Percentiles rank a stretch among this genome's conserved stretches.
These are phyloP conservation scores for Cryomyces minteri DNA, from an alignment of 495 filamentous ascomycete genomes.

Conservation along the genomic window DNA sequence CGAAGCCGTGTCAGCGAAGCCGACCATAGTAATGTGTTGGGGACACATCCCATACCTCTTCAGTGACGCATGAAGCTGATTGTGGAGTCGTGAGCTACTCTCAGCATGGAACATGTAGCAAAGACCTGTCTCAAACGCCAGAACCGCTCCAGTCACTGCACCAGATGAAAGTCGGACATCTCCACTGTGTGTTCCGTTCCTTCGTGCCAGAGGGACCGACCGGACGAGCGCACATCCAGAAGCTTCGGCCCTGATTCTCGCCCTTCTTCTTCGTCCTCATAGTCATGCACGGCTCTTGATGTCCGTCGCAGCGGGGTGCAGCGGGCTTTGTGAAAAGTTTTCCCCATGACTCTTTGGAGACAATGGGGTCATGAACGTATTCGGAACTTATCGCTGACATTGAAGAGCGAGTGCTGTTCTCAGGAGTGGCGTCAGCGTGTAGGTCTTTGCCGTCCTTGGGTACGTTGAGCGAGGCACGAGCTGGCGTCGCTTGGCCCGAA, in stretches of 20 bases:
- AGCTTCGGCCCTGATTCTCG: conserved; percentile 62
- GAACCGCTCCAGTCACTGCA: conserved; percentile 52
- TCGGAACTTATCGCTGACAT: too few relatives aligned
- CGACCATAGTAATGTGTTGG: too few relatives aligned
- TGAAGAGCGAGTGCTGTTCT: background rate
- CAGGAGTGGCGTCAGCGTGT: background rate
- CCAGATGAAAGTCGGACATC: conserved; percentile 82
- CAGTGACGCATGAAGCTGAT: too few relatives aligned
- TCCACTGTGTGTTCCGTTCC: conserved; percentile 65
- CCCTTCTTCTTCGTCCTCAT: conserved; percentile 74
- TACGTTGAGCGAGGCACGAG: background rate
- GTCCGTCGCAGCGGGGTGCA: conserved; percentile 60
- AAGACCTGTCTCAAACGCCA: too few relatives aligned
- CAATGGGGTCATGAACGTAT: conserved; percentile 29
- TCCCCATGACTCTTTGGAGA: conserved; percentile 62
- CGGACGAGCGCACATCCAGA: conserved; percentile 74
- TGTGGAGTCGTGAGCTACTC: too few relatives aligned
- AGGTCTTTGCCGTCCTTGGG: background rate
- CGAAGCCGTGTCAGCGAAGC: too few relatives aligned
- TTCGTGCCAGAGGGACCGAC: conserved; percentile 69
- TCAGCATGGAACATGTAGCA: too few relatives aligned
- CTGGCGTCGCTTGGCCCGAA: too few relatives aligned
- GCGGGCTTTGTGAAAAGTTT: conserved; percentile 63
- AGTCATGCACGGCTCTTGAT: conserved; percentile 69
- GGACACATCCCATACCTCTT: too few relatives aligned